These are phyloP conservation scores for Coelastrella sp. DNA, from an alignment of 139 green algal genomes.

Conservation along the genomic window DNA sequence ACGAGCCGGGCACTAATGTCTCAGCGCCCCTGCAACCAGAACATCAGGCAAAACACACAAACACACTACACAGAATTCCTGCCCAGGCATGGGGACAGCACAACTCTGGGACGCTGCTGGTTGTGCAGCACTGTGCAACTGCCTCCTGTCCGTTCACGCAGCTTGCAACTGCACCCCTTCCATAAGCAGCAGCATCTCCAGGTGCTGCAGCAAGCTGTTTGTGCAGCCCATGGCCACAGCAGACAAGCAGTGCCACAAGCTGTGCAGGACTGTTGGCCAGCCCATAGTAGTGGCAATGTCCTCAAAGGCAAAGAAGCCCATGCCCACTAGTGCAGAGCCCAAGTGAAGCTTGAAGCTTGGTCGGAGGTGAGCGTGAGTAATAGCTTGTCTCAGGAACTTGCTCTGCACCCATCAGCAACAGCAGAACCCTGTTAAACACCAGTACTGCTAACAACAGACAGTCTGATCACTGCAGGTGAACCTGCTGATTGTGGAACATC, in stretches of 20 bases:
- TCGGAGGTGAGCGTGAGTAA: conserved; percentile 26
- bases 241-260: conserved; percentile 43
- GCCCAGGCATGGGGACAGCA: too few relatives aligned
- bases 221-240: conserved; percentile 26
- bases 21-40: too few relatives aligned
- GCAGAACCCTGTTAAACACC: too few relatives aligned
- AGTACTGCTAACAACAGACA: too few relatives aligned
- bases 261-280: conserved; percentile 41
- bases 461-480: too few relatives aligned
- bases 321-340: background rate
- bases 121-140: too few relatives aligned
- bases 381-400: background rate
- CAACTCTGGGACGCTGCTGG: too few relatives aligned
- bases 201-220: conserved; percentile 29
- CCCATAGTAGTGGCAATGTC: background rate
- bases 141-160: background rate
- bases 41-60: too few relatives aligned
- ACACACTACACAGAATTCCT: too few relatives aligned
- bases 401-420: conserved; percentile 18
- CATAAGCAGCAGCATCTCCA: conserved; percentile 36
- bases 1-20: too few relatives aligned
- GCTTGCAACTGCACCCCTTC: conserved; percentile 32
- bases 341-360: conserved; percentile 27
- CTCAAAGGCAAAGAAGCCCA: conserved; percentile 41
- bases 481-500: too few relatives aligned